phyloP scores from a whole-genome alignment of 1,284 basidiomycete species.

The Ustilago shanxiensis region DNA sequence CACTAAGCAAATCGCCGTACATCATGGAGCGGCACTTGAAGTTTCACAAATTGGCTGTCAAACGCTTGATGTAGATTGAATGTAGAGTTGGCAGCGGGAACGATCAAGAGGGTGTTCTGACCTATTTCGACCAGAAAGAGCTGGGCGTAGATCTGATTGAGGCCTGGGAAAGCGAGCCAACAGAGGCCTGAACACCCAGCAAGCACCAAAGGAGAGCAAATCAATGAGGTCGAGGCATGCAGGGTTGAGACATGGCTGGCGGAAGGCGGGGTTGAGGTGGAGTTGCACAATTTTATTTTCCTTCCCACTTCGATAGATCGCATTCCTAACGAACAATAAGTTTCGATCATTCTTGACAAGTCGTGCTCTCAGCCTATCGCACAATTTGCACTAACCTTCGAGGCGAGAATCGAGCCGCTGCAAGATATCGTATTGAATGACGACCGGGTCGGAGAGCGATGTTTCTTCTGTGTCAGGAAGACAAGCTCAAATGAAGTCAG shows the following conservation, averaged over 20 bases:
- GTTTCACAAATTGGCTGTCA: not conserved
- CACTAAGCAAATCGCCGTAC: not conserved
- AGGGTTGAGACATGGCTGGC: conserved; percentile 34
- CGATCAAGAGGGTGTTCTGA: not conserved
- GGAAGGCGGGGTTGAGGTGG: conserved; percentile 27
- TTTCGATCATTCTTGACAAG: not conserved
- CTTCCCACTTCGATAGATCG: not conserved
- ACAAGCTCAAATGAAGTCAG: not conserved
- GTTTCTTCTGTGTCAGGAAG: not conserved
- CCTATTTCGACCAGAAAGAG: conserved; percentile 4
- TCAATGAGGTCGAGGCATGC: not conserved
- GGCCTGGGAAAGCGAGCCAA: conserved; percentile 26
- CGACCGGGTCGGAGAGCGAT: not conserved
- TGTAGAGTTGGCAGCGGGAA: conserved; percentile 8
- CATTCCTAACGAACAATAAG: not conserved
- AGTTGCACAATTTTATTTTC: conserved; percentile 10
- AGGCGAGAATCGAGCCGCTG: too few species aligned
- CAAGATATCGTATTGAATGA: not conserved
- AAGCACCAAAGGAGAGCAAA: too few species aligned
- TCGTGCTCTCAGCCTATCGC: too few species aligned
- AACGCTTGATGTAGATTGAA: not conserved
- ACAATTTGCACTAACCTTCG: not conserved
- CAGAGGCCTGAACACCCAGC: too few species aligned
- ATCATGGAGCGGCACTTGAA: conserved; percentile 6
- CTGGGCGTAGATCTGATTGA: conserved; percentile 27